Evolutionary conservation across 2,329 filamentous ascomycete species (phyloP).

Genomic region (Venturia aucupariae): DNA sequence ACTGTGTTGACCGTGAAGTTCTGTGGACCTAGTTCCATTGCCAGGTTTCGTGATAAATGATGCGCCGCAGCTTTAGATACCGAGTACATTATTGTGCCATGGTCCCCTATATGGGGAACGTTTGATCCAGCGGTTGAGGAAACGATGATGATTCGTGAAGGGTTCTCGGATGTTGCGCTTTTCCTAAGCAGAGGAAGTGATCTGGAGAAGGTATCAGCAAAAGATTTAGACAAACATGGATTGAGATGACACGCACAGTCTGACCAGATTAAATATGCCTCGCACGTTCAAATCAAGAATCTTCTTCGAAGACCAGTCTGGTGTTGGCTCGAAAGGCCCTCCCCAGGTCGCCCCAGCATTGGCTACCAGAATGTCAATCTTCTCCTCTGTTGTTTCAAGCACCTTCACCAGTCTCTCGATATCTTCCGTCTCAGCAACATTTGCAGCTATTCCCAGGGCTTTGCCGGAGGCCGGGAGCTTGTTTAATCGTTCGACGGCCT

Average conservation of each 20-base stretch:
- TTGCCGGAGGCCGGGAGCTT: constrained; percentile 26
- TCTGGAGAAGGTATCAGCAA: constrained; percentile 17
- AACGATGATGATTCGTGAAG: constrained; percentile 31
- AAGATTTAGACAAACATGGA: background rate
- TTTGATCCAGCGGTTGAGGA: constrained; percentile 28
- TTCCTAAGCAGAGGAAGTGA: constrained; percentile 29
- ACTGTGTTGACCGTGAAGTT: constrained; percentile 32
- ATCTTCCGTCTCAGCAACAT: constrained; percentile 29
- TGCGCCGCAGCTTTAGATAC: constrained; percentile 32
- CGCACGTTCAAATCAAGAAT: constrained; percentile 32
- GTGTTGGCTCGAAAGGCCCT: constrained; percentile 29
- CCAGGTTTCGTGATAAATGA: constrained; percentile 30
- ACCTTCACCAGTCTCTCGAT: constrained; percentile 26
- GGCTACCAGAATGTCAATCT: constrained; percentile 30
- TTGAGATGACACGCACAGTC: constrained; percentile 22
- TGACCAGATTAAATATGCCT: constrained; percentile 31
- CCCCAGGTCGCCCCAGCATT: constrained; percentile 33
- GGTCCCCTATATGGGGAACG: constrained; percentile 29
- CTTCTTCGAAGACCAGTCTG: constrained; percentile 28
- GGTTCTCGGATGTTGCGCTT: constrained; percentile 24
- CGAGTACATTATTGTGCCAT: constrained; percentile 32
- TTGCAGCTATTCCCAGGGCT: constrained; percentile 29
- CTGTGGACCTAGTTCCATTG: constrained; percentile 30
- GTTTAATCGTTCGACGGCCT: constrained; percentile 31
- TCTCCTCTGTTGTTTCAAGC: constrained; percentile 24